Evolutionary conservation across 371 early-diverging fungal genomes (phyloP), one percentile per base, ranked within the genome.

Genomic region (Basidiobolus meristosporus): DNA sequence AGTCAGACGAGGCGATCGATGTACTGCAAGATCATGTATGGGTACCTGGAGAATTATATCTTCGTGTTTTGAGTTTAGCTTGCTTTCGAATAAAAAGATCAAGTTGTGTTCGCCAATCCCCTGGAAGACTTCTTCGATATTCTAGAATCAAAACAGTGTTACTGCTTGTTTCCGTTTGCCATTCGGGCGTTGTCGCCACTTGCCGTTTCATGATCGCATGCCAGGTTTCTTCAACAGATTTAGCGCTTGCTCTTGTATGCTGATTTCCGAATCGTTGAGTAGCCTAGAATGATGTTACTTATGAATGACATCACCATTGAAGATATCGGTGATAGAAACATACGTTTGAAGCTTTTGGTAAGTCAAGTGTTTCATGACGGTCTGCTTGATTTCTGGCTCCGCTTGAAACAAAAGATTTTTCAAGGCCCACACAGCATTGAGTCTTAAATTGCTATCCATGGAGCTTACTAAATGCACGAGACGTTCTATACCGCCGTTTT

Each of bases 391-490:
- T 0, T 59, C 63, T 11, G 72, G 47, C 28, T 77, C 74, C 1
- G 85, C 77, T 38, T 70, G 67, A 51, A 58, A 87, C 11, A 84
- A 56, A 21, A 87, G 51, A 53, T 84, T 90, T 38, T 84, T 85
- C 37, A 90, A 50, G 1, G 82, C 82, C 87, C 88, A 90, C 1
- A 84, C 60, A 6, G 77, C 73, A 50, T 90, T 85, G 29, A 82
- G 46, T 36, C 77, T 61, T 7, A 86, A 50, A 19, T 54, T 54
- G 9, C 59, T 28, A 32, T 73, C 62, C 0, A 46, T 50, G 3
- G 62, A 65, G 15, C 56, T 54, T 1, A 74, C 62, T 46, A 81
- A 66, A 16, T 60, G 59, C 1, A 83, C 81, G 42, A 90, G 64
- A 10, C 63, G 61, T 30, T 70, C 64, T 11, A 90, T 70, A 1